Evolutionary conservation across 2,329 filamentous ascomycete species (phyloP), one percentile per base, ranked within the genome.

Genomic region (Myriangium duriaei): DNA sequence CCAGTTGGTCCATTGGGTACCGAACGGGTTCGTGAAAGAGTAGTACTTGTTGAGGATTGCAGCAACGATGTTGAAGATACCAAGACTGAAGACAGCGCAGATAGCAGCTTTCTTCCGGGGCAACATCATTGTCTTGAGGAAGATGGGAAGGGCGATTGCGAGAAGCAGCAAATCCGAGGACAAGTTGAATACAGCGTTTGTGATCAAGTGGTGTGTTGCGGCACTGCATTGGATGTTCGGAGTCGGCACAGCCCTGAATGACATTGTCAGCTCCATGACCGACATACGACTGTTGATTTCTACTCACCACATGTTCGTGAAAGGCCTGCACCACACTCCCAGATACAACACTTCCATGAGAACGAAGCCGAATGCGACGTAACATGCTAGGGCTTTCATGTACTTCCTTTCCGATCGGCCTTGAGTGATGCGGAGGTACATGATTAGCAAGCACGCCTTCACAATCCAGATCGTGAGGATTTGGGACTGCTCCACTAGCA

Each of bases 31-130:
- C 11, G 57, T 65, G 42, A 78, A 75, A 30, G 70, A 74, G 55
- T 74, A 75, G 49, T 74, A 72, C 43, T 76, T 74, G 56, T 75
- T 77, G n/a, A 78, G 58, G 4, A 71, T 63, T 9, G 72, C 70
- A 11, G 69, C 68, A 11, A 77, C 56, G 34, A 78, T 72, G 48
- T 68, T 57, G 43, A 73, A 69, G 5, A 69, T 49, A 1, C 74
- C 74, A 2, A 78, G 59, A 2, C 65, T 59, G 51, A 79, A 76
- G 15, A 78, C 64, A 16, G 57, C 60, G 32, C 69, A 62, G 0
- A 78, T 56, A 0, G 72, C 62, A 1, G 68, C 34, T 49, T 77
- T 78, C 40, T 70, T 64, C 41, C 60, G 58, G 40, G 49, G 53
- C 0, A 63, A 63, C 11, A 69, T 45, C 11, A 56, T 52, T 32